A percentile compares a stretch with the other conserved stretches of the same genome.
Evolutionary conservation across 163 green algal species (phyloP).

Genomic region (Chlamydomonas reinhardtii): DNA sequence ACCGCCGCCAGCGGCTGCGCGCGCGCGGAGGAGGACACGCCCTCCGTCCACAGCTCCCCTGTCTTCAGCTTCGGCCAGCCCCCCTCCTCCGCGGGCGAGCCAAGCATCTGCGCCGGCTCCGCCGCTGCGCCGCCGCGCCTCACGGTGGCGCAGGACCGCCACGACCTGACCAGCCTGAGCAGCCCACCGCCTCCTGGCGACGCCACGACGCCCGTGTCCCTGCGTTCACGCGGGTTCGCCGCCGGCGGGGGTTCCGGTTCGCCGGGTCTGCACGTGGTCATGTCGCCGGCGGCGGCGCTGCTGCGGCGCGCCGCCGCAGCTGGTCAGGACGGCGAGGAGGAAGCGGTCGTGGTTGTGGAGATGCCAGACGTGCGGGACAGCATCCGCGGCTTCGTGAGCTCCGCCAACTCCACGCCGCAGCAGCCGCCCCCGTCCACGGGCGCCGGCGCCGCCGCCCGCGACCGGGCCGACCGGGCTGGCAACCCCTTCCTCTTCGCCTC

Average conservation of each 20-base stretch:
- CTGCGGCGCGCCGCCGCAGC: too few relatives aligned
- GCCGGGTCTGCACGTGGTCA: background rate
- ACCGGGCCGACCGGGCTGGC: too few relatives aligned
- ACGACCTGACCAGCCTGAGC: too few relatives aligned
- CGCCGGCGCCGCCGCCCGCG: too few relatives aligned
- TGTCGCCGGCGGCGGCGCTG: background rate
- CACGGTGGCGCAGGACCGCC: too few relatives aligned
- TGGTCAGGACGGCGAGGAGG: background rate
- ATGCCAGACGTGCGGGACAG: background rate
- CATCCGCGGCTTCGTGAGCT: background rate
- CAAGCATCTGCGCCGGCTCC: background rate
- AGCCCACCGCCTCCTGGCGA: too few relatives aligned
- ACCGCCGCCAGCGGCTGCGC: background rate
- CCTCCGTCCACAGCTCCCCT: constrained; percentile 6
- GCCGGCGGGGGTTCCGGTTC: background rate
- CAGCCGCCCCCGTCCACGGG: background rate
- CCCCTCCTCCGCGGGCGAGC: background rate
- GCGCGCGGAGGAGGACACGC: background rate
- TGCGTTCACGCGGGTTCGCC: too few relatives aligned
- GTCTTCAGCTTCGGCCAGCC: constrained; percentile 25
- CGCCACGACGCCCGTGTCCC: too few relatives aligned
- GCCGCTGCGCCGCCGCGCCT: too few relatives aligned
- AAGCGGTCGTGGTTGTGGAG: background rate
- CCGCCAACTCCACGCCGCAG: background rate
- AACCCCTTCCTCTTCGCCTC: too few relatives aligned